Base-by-base conservation (phyloP, 768 basidiomycete genomes). In the Porphyrellus cyaneotinctus region DNA sequence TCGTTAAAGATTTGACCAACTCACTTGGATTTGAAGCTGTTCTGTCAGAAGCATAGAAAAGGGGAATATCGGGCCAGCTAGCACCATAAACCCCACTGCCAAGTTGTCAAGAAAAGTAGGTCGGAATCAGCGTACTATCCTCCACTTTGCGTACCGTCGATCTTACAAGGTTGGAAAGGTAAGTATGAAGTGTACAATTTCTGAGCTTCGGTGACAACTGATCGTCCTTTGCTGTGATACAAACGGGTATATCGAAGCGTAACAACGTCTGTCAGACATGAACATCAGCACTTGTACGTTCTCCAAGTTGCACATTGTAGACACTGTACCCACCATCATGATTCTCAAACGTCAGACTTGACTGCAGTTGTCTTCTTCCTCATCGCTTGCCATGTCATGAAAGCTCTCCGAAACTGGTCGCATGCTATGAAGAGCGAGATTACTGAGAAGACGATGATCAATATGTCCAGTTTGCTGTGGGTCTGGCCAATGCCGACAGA, bases 351-450 rank as follows among this genome's bases (percentile, higher is more conserved):
- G 2, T 18, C n/a, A 8, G 54, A 31, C 33, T 52, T 45, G 10
- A 42, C 18, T 42, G 43, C 45, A 6, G 9, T 28, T 7, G 32
- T 17, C 51, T 66, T 63, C 39, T 44, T 32, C 41, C 49, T 60
- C 36, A 23, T 36, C 20, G 43, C 49, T 28, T 45, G 13, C 63
- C 63, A 66, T 20, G 33, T 24, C 20, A 60, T 1, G 38, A 64
- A 52, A 8, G 56, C 64, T 32, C 61, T 60, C 43, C 52, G 32
- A 31, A 65, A 60, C 43, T 66, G 61, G 42, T 63, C 58, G 7
- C 54, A 60, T 10, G 64, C 51, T 5, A 65, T 47, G 46, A 55
- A 22, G 41, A 60, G 44, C 6, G 58, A 46, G 38, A 63, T 48
- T 6, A 22, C 56, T 6, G 61, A 49, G 51, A 54, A 54, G 28